Evolutionary conservation across 805 yeast species (phyloP), one percentile per base, ranked within the genome.

Genomic region (Naumovozyma baii): DNA sequence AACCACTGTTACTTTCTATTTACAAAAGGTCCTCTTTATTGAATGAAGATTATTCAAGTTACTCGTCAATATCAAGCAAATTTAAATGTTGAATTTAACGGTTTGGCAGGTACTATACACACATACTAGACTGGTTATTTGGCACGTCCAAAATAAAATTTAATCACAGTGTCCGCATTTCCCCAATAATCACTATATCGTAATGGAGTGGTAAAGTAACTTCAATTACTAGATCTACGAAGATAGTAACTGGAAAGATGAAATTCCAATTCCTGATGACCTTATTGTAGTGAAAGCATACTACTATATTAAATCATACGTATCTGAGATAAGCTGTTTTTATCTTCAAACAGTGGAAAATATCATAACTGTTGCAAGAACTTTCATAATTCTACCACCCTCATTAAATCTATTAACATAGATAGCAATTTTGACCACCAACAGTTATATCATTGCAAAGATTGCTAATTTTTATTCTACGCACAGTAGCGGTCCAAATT

Each of bases 1-100:
- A 12, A 13, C 16, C 18, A 14, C 33, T 4, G 13, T 12, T 13
- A 28, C 20, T 18, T 5, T 18, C 13, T 5, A 5, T 15, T 30
- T 30, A 10, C 26, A 16, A 8, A 15, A 31, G 50, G 46, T 19
- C 35, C 31, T 16, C 43, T 46, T 31, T 49, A 49, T 20, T 53
- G 54, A 18, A 32, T 52, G 12, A 50, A 42, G 36, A 30, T 50
- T 17, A 50, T 49, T 2, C 49, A 40, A 25, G 37, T 42, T 9
- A 50, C 48, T 34, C 36, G 42, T 14, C 36, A 18, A 14, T 15
- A 22, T 16, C 17, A n/a, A 10, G 44, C 33, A 34, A 15, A 17
- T 15, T 25, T 41, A 17, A 16, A 31, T 16, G 20, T 35, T 8
- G 18, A 26, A 18, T 30, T 37, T 31, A 38, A 30, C 18, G 40